Base-by-base conservation (phyloP, 352 stramenopile species). In the Peronosclerospora sorghi region DNA sequence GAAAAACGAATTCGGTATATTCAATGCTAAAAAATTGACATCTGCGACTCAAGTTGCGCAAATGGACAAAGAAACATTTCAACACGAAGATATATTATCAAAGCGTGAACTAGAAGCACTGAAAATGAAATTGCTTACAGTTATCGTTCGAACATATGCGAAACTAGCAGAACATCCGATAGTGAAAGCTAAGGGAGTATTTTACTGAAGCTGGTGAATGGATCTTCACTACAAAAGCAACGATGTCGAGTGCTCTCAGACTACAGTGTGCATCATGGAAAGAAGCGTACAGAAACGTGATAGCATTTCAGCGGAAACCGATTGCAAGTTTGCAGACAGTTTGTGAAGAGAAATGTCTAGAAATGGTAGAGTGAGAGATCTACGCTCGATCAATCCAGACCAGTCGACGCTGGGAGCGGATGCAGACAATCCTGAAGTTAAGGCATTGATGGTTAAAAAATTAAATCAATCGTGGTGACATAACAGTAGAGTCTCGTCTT, bases 241-340 rank as follows among this genome's bases (percentile, higher is more conserved):
- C 47, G 58, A 4, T 45, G 5, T 46, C 56, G 5, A 46, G 32
- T 1, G 71, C 74, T 13, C 51, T 71, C 1, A 62, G 56, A 1
- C 56, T 64, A 1, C 43, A 62, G 6, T 68, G 56, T 40, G 32
- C 41, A 15, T 56, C 51, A 12, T 93, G 77, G 80, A 62, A 86
- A 51, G 69, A 87, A 58, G 80, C 75, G 1, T 90, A 83, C n/a
- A 58, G 35, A 0, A 81, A 68, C n/a, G 70, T 92, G 0, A 65
- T 87, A 13, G 55, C 70, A 18, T 42, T 90, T 2, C 80, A 93
- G 48, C 80, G 90, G 29, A 73, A 90, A 32, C 84, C 73, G 0
- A 76, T 89, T 21, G 68, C 60, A 5, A 74, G 65, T 17, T 53
- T 87, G 4, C 59, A 66, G 3, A 59, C 65, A 3, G 19, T 80